These are phyloP conservation scores for Cordia subcordata DNA, from an alignment of 257 asterid genomes.

Conservation along the genomic window DNA sequence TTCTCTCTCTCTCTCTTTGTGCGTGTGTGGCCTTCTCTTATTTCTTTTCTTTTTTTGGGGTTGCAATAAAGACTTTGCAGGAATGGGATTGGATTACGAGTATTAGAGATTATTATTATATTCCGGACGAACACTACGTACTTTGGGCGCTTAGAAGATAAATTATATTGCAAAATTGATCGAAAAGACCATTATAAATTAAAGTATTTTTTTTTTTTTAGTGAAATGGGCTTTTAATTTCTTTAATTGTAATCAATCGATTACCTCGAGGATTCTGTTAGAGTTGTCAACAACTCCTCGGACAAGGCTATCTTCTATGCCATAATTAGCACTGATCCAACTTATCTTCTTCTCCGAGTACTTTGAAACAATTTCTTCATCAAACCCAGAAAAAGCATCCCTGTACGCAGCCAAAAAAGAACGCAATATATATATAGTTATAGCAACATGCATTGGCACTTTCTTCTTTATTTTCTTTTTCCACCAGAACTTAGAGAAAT, in stretches of 20 bases:
- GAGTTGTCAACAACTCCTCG: constrained; percentile 83
- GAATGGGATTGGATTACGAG: too few species aligned
- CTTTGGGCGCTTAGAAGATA: not conserved
- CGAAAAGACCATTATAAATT: constrained; percentile 10
- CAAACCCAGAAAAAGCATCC: constrained; percentile 73
- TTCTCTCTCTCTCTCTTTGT: not conserved
- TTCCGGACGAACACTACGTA: too few species aligned
- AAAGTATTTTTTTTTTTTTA: too few species aligned
- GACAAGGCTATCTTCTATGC: constrained; percentile 54
- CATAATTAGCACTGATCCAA: constrained; percentile 35
- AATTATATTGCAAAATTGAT: not conserved
- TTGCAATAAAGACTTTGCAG: too few species aligned
- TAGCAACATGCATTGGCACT: too few species aligned
- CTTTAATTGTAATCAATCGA: not conserved
- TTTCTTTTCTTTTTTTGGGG: too few species aligned
- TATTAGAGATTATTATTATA: too few species aligned
- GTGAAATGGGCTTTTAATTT: not conserved
- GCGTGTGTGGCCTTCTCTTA: too few species aligned
- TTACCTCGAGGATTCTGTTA: constrained; percentile 57
- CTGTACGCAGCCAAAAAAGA: constrained; percentile 17
- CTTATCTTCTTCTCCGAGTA: constrained; percentile 59
- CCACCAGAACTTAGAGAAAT: too few species aligned
- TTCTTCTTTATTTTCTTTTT: not conserved
- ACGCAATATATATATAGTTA: not conserved
- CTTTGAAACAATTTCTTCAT: constrained; percentile 51